Conservation (phyloP, 257 asterid genomes). For the Echites panduratus region DNA sequence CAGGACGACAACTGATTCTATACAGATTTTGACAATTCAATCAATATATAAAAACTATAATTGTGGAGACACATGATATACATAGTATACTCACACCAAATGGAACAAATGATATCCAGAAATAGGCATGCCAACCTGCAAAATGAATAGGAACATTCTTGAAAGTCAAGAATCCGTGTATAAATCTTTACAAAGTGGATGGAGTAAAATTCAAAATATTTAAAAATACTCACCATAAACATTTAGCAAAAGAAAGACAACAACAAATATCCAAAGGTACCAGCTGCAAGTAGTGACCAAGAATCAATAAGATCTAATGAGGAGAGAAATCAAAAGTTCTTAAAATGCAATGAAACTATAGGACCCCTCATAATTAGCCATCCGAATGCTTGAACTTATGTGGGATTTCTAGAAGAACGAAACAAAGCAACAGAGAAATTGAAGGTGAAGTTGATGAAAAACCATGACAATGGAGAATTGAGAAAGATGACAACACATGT, state of each 20-base stretch:
- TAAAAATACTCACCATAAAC: slow-evolving; percentile 37
- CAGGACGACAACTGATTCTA: neutral
- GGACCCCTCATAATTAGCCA: neutral
- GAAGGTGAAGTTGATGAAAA: neutral
- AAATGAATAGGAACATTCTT: slow-evolving; percentile 1
- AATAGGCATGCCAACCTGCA: slow-evolving; percentile 76
- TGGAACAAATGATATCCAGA: slow-evolving; percentile 71
- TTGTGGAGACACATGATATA: neutral
- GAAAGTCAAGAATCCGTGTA: neutral
- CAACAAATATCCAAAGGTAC: slow-evolving; percentile 70
- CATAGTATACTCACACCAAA: slow-evolving; percentile 32
- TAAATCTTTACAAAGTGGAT: neutral
- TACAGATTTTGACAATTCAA: too few relatives aligned
- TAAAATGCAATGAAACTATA: neutral
- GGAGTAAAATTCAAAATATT: too few relatives aligned
- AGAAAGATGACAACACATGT: neutral
- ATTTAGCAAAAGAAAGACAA: slow-evolving; percentile 58
- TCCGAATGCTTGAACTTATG: neutral
- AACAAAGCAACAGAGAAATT: neutral
- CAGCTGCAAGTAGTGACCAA: slow-evolving; percentile 43
- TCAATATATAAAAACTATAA: too few relatives aligned
- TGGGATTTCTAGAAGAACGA: neutral
- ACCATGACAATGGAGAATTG: neutral
- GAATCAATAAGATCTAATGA: slow-evolving; percentile 3
- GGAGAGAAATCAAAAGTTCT: neutral